Base-by-base conservation (phyloP, 192 early-diverging fungal genomes). In the Piromyces finnis region DNA sequence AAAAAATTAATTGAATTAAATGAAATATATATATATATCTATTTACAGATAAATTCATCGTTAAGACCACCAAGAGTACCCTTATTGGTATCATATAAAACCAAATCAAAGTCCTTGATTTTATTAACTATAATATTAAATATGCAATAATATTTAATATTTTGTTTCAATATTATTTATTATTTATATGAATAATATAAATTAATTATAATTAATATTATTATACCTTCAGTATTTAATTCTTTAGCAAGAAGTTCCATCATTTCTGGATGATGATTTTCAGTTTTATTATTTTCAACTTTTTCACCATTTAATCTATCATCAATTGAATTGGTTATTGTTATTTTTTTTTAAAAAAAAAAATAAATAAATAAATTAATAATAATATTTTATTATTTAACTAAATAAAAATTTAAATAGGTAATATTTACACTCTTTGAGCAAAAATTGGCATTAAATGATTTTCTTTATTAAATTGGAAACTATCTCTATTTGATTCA, bases 61-160 rank as follows among this genome's bases (percentile, higher is more conserved):
- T 90, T 88, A 30, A 92, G 89, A 12, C 98, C 98, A 79, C 98
- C 98, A 78, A 98, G 92, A 26, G 90, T 85, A 22, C 96, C 91
- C 79, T 92, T 89, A 80, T 98, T 95, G 28, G 94, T 96, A 84
- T 99, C 98, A 83, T 93, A 99, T 59, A 99, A 88, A 84, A 96
- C 97, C 30, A 99, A 89, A 84, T 99, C 98, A 88, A 99, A 96
- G 86, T 99, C 98, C 36, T 90, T 85, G 80, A 99, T 96, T 82
- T 95, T 87, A 2, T 85, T 87, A 27, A 88, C 93, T 89, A 51
- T 59, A 78, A 36, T 35, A 28, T 78, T 32, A 16, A 26, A 78
- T 18, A 12, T n/a, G n/a, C n/a, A n/a, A n/a, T n/a, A n/a, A n/a
- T n/a, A n/a, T n/a, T n/a, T n/a, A n/a, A n/a, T n/a, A n/a, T n/a